Conservation (phyloP, 352 stramenopile genomes). For the Globisporangium mamillatum region DNA sequence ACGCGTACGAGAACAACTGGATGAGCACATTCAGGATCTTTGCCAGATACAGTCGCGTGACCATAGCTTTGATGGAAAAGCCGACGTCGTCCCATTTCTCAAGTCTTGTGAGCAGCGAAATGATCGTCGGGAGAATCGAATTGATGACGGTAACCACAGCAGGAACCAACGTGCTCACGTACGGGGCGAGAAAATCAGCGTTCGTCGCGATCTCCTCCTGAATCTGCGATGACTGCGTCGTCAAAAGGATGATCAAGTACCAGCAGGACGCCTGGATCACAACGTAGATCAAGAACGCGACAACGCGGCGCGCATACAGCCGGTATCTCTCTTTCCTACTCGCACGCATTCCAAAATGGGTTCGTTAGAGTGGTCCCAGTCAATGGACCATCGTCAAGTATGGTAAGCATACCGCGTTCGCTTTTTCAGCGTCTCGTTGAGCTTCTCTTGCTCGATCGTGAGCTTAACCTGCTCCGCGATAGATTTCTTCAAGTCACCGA, state of each 20-base stretch:
- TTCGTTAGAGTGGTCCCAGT: constrained; percentile 2
- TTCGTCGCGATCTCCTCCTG: constrained; percentile 40
- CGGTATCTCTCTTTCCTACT: constrained; percentile 49
- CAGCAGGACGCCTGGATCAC: constrained; percentile 59
- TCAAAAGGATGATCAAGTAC: constrained; percentile 75
- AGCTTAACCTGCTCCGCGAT: constrained; percentile 65
- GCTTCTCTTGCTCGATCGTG: constrained; percentile 50
- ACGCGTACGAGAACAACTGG: constrained; percentile 68
- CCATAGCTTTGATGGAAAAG: constrained; percentile 82
- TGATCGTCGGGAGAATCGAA: constrained; percentile 55
- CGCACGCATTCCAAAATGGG: background rate
- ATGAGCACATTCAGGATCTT: constrained; percentile 84
- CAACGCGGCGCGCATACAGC: constrained; percentile 45
- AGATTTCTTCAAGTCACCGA: constrained; percentile 48
- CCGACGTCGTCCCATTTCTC: constrained; percentile 79
- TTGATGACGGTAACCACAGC: constrained; percentile 77
- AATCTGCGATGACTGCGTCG: constrained; percentile 62
- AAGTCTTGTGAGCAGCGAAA: constrained; percentile 58
- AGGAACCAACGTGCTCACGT: constrained; percentile 64
- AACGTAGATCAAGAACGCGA: constrained; percentile 60
- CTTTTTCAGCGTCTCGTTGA: constrained; percentile 41
- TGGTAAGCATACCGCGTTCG: constrained; percentile 33
- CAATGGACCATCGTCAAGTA: no score
- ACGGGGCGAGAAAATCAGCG: constrained; percentile 42
- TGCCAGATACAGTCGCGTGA: constrained; percentile 76